phyloP scores from a whole-genome alignment of 2,329 filamentous ascomycete species.

The Ophiostoma novo-ulmi region DNA sequence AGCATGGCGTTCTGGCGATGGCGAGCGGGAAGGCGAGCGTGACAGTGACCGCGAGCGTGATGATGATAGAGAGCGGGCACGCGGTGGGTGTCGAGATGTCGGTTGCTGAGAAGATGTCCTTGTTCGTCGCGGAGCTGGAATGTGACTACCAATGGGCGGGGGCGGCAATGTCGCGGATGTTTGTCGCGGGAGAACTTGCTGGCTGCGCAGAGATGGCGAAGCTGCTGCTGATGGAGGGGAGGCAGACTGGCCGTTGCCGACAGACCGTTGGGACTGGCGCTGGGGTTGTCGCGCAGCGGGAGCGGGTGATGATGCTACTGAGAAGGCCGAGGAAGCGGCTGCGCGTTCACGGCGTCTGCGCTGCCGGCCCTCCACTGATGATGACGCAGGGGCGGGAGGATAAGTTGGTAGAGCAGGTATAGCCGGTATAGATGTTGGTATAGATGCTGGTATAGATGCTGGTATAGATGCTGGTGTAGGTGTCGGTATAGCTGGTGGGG shows the following conservation, averaged over 20 bases:
- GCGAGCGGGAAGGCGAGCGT: background rate
- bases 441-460: background rate
- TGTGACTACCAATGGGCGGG: background rate
- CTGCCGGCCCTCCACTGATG: background rate
- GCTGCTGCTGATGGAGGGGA: slow-evolving; percentile 2
- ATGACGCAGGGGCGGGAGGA: background rate
- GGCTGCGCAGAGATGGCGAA: background rate
- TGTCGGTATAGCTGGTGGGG: background rate
- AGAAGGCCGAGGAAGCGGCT: background rate
- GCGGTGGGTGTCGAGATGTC: background rate
- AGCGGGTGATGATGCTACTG: background rate
- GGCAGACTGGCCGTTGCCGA: background rate
- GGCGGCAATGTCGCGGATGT: background rate
- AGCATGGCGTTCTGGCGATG: background rate
- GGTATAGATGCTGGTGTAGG: background rate
- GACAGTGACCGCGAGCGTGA: background rate
- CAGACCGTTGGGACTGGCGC: background rate
- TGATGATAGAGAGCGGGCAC: background rate
- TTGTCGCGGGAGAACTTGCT: background rate
- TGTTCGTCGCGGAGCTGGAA: background rate
- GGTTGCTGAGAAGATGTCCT: background rate
- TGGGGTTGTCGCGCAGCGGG: background rate
- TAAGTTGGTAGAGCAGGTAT: background rate
- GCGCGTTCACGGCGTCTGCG: slow-evolving; percentile 10
- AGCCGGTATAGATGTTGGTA: no score